phyloP scores from a whole-genome alignment of 1,284 basidiomycete genomes.

The Rhodotorula sp. region DNA sequence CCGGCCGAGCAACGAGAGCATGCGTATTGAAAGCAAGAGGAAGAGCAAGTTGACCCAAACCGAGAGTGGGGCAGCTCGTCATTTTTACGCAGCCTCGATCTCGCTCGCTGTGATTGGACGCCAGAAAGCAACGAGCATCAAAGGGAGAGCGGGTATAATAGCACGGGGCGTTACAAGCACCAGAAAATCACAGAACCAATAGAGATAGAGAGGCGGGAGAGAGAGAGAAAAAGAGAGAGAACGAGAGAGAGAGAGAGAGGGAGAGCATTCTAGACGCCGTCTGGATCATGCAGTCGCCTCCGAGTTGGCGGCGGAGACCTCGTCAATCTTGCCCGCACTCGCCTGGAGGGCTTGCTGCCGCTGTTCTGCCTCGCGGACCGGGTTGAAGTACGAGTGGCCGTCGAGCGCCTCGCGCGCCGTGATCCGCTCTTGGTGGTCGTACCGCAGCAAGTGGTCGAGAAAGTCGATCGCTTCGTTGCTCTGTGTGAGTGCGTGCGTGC shows the following conservation, averaged over 20 bases:
- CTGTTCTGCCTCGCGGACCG: slow-evolving; percentile 5
- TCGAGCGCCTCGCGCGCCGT: slow-evolving; percentile 84
- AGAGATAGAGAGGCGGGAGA: too few relatives aligned
- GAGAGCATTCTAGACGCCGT: background rate
- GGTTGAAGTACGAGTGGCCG: slow-evolving; percentile 76
- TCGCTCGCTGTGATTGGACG: background rate
- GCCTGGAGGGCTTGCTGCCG: background rate
- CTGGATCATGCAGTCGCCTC: background rate
- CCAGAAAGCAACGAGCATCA: too few relatives aligned
- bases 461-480: slow-evolving; percentile 97
- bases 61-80: background rate
- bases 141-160: too few relatives aligned
- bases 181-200: background rate
- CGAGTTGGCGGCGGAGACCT: background rate
- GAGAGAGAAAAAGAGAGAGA: background rate
- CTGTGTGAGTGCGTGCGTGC: slow-evolving; percentile 62
- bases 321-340: background rate
- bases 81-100: background rate
- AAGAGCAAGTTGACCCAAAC: background rate
- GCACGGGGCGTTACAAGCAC: background rate
- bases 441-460: slow-evolving; percentile 65
- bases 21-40: background rate
- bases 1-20: background rate
- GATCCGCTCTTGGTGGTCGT: slow-evolving; percentile 64
- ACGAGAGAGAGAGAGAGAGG: background rate